These are phyloP conservation scores for Spizellomyces sp. DNA, from an alignment of 192 early-diverging fungal species.

Conservation along the genomic window DNA sequence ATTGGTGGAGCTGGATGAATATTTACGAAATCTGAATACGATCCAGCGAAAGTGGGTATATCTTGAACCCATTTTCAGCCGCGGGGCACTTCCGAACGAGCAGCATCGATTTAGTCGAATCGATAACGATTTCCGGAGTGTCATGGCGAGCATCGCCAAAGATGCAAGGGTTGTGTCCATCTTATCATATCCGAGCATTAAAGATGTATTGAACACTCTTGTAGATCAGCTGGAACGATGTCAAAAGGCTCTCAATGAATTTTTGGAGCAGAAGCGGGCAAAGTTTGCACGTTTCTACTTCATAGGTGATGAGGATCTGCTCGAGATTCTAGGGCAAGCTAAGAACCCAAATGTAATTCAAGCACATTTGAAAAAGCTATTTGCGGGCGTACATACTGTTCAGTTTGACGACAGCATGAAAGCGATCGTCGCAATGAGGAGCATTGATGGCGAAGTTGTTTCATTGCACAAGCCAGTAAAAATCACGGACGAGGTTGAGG, in stretches of 20 bases:
- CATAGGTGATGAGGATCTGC: slow-evolving; percentile 61
- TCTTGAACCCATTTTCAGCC: slow-evolving; percentile 62
- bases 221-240: slow-evolving; percentile 62
- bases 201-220: slow-evolving; percentile 43
- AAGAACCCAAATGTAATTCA: slow-evolving; percentile 63
- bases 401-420: slow-evolving; percentile 45
- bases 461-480: slow-evolving; percentile 44
- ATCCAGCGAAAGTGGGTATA: slow-evolving; percentile 64
- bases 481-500: slow-evolving; percentile 55
- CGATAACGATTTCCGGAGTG: slow-evolving; percentile 53
- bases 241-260: slow-evolving; percentile 64
- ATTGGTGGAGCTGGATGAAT: slow-evolving; percentile 52
- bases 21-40: slow-evolving; percentile 50
- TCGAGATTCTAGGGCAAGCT: slow-evolving; percentile 61
- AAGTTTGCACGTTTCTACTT: slow-evolving; percentile 63
- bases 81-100: slow-evolving; percentile 55
- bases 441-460: slow-evolving; percentile 56
- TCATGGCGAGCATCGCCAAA: slow-evolving; percentile 40
- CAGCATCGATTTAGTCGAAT: slow-evolving; percentile 52
- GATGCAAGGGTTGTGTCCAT: slow-evolving; percentile 52
- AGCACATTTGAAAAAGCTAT: slow-evolving; percentile 61
- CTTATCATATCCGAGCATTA: slow-evolving; percentile 39
- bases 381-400: slow-evolving; percentile 60
- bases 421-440: slow-evolving; percentile 54
- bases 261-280: slow-evolving; percentile 54